These are phyloP conservation scores for Hyaloscypha hepaticicola DNA, from an alignment of 495 filamentous ascomycete genomes.

Conservation along the genomic window DNA sequence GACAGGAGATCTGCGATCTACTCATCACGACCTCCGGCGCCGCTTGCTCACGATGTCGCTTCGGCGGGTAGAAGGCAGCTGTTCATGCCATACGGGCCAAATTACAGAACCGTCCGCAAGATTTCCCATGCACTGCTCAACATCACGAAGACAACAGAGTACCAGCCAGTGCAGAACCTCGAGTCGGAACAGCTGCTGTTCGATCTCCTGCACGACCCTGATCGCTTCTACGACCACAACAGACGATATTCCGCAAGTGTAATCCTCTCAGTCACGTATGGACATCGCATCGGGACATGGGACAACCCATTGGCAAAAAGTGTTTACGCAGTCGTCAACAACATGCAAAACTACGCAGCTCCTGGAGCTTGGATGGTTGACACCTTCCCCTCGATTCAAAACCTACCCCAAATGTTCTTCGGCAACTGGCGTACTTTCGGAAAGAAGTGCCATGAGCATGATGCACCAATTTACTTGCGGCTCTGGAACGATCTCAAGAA, in stretches of 20 bases:
- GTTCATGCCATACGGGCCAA: conserved; percentile 38
- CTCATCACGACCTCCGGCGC: conserved; percentile 26
- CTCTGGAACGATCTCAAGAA: conserved; percentile 33
- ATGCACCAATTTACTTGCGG: conserved; percentile 24
- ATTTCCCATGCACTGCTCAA: conserved; percentile 35
- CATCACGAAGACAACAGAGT: conserved; percentile 17
- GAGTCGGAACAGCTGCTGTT: conserved; percentile 38
- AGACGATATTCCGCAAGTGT: conserved; percentile 35
- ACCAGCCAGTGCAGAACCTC: conserved; percentile 34
- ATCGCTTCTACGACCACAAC: conserved; percentile 36
- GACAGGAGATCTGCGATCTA: conserved; percentile 35
- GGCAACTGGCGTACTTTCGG: conserved; percentile 21
- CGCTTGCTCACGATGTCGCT: conserved; percentile 29
- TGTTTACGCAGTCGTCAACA: conserved; percentile 25
- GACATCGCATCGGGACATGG: conserved; percentile 30
- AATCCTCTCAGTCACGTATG: conserved; percentile 36
- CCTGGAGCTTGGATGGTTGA: conserved; percentile 32
- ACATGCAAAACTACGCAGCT: conserved; percentile 20
- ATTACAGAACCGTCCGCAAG: conserved; percentile 39
- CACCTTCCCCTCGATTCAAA: conserved; percentile 27
- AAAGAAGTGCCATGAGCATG: conserved; percentile 23
- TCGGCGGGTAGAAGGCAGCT: conserved; percentile 36
- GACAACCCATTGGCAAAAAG: conserved; percentile 27
- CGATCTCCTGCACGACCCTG: conserved; percentile 33
- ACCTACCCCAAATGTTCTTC: conserved; percentile 24